A percentile compares a stretch with the other conserved stretches of the same genome.
These are phyloP conservation scores for Trichophyton equinum DNA, from an alignment of 2,329 filamentous ascomycete species.

Conservation along the genomic window DNA sequence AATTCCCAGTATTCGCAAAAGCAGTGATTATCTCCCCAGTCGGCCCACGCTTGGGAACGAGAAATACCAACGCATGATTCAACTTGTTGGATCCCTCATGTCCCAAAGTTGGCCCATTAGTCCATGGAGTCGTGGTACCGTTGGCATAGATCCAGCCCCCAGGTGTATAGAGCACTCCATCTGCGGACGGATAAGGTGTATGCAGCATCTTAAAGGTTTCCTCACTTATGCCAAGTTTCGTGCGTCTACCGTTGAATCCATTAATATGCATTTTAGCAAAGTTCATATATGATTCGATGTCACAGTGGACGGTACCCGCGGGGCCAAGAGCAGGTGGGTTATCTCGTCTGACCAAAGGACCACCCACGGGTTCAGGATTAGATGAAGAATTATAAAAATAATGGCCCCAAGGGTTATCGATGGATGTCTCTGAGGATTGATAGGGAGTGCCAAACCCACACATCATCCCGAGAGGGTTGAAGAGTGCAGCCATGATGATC, in stretches of 20 bases:
- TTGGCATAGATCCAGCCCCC: slow-evolving; percentile 8
- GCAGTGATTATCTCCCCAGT: background rate
- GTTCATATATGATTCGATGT: slow-evolving; percentile 6
- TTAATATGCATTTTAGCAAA: slow-evolving; percentile 7
- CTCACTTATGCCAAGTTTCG: slow-evolving; percentile 1
- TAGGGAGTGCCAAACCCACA: slow-evolving; percentile 8
- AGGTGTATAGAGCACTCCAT: slow-evolving; percentile 3
- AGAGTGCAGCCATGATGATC: slow-evolving; percentile 2
- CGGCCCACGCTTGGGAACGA: background rate
- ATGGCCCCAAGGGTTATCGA: slow-evolving; percentile 11
- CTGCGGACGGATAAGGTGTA: slow-evolving; percentile 3
- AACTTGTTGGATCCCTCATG: slow-evolving; percentile 5
- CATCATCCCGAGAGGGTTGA: slow-evolving; percentile 7
- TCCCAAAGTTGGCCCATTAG: slow-evolving; percentile 6
- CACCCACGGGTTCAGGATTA: slow-evolving; percentile 5
- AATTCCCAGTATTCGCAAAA: slow-evolving; percentile 3
- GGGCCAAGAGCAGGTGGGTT: slow-evolving; percentile 6
- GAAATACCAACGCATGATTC: background rate
- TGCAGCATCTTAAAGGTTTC: slow-evolving; percentile 9
- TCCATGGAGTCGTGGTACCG: slow-evolving; percentile 3
- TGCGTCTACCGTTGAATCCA: slow-evolving; percentile 7
- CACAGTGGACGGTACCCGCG: slow-evolving; percentile 6
- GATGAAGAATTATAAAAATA: background rate
- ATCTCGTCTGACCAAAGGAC: slow-evolving; percentile 7
- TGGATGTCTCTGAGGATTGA: slow-evolving; percentile 7